Evolutionary conservation across 2,329 filamentous ascomycete genomes (phyloP).

Genomic region (Zarea fungicola): DNA sequence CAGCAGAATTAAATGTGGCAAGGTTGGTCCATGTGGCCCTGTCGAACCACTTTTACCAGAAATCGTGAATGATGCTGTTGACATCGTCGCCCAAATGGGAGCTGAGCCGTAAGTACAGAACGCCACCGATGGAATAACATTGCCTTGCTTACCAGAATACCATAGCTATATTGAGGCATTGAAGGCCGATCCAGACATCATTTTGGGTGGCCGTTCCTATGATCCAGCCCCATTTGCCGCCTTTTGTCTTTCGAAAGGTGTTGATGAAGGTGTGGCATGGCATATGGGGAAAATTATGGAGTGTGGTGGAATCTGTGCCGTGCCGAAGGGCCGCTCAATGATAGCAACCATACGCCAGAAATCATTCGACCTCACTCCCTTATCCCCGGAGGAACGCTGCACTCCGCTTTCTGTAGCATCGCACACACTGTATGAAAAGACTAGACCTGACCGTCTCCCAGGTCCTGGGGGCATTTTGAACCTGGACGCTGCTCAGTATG

Average conservation of each 20-base stretch:
- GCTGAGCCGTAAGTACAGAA: constrained; percentile 21
- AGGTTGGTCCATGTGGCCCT: constrained; percentile 29
- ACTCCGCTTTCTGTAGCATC: constrained; percentile 44
- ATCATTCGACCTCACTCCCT: constrained; percentile 42
- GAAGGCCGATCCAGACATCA: constrained; percentile 21
- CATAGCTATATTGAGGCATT: constrained; percentile 21
- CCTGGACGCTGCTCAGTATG: constrained; percentile 36
- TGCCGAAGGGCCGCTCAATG: constrained; percentile 39
- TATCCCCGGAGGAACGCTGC: constrained; percentile 34
- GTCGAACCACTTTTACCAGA: constrained; percentile 24
- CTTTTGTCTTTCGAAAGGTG: constrained; percentile 29
- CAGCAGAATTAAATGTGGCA: constrained; percentile 19
- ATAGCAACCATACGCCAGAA: constrained; percentile 35
- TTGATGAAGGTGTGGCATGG: constrained; percentile 29
- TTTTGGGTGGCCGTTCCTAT: constrained; percentile 30
- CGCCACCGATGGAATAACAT: too few relatives aligned
- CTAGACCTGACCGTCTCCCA: constrained; percentile 41
- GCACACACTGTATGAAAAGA: constrained; percentile 50
- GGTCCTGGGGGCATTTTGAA: constrained; percentile 45
- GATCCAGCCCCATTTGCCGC: constrained; percentile 36
- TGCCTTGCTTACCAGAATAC: too few relatives aligned
- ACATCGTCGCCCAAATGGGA: constrained; percentile 21
- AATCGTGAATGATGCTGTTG: constrained; percentile 18
- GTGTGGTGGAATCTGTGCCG: constrained; percentile 42
- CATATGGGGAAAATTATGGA: constrained; percentile 54